phyloP scores from a whole-genome alignment of 163 green algal species.

The Prototheca cutis region DNA sequence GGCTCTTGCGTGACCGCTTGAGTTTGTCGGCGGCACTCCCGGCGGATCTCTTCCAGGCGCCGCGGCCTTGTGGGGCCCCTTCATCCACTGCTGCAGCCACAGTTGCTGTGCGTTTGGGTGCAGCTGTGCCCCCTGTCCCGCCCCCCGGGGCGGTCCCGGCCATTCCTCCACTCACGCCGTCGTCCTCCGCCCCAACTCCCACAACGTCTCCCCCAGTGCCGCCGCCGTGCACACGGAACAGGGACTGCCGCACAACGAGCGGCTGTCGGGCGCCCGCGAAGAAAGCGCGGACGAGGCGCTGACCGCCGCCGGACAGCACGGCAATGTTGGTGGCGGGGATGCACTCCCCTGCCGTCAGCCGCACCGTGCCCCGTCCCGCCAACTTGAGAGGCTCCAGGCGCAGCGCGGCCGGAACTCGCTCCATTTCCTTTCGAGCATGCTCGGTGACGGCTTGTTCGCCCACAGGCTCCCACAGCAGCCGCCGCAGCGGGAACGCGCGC shows the following conservation, averaged over 20 bases:
- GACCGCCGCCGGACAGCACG: conserved; percentile 31
- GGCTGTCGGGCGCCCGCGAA: conserved; percentile 24
- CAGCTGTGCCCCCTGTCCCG: too few species aligned
- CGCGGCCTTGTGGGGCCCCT: conserved; percentile 21
- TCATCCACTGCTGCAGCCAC: too few species aligned
- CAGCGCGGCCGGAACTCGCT: conserved; percentile 24
- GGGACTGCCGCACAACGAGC: conserved; percentile 43
- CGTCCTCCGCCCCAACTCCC: too few species aligned
- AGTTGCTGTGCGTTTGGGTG: too few species aligned
- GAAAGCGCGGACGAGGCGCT: conserved; percentile 18
- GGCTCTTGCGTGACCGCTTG: too few species aligned
- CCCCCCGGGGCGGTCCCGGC: too few species aligned
- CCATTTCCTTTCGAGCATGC: conserved; percentile 33
- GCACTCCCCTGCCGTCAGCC: conserved; percentile 32
- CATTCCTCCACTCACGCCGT: too few species aligned
- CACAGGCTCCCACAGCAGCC: conserved; percentile 38
- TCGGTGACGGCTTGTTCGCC: conserved; percentile 30
- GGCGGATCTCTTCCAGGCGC: conserved; percentile 14
- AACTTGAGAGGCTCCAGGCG: conserved; percentile 30
- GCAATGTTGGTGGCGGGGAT: conserved; percentile 45
- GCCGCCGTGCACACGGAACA: conserved; percentile 26
- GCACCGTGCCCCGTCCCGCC: conserved; percentile 14
- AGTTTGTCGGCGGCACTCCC: too few species aligned
- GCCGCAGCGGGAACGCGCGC: conserved; percentile 40
- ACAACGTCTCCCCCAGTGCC: not conserved